phyloP scores from a whole-genome alignment of 208 protist genomes.

The Leishmania major region DNA sequence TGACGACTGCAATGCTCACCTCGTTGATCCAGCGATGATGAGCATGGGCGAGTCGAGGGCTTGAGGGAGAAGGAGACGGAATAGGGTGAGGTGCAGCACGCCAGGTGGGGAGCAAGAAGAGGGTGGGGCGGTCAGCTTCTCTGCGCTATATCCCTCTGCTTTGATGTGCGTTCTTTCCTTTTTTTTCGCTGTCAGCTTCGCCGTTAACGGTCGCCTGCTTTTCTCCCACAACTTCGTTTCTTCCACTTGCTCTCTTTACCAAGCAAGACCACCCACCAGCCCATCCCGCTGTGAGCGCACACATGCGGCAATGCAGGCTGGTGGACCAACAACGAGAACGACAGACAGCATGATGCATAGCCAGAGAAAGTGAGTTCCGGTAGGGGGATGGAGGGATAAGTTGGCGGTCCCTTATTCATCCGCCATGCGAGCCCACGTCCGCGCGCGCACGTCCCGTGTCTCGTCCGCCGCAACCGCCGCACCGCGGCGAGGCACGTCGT shows the following conservation, averaged over 20 bases:
- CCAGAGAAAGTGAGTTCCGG: background rate
- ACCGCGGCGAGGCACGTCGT: constrained; percentile 20
- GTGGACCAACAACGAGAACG: background rate
- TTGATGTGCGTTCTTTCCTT: background rate
- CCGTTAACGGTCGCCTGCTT: background rate
- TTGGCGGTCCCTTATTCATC: background rate
- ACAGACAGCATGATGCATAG: background rate
- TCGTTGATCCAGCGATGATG: background rate
- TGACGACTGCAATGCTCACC: background rate
- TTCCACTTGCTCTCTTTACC: background rate
- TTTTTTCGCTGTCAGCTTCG: background rate
- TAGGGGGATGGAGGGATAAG: background rate
- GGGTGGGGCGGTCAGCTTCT: background rate
- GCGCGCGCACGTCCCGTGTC: constrained; percentile 14
- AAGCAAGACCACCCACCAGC: background rate
- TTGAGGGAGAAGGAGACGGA: background rate
- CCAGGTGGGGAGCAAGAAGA: background rate
- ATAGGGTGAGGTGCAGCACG: background rate
- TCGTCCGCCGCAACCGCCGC: constrained; percentile 2
- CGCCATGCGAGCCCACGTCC: constrained; percentile 11
- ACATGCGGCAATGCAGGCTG: background rate
- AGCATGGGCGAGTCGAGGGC: background rate
- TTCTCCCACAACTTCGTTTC: background rate
- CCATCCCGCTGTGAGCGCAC: background rate
- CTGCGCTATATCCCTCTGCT: background rate